These are phyloP conservation scores for Ophiocordyceps camponoti-leonardi DNA, from an alignment of 2,329 filamentous ascomycete species.

Conservation along the genomic window DNA sequence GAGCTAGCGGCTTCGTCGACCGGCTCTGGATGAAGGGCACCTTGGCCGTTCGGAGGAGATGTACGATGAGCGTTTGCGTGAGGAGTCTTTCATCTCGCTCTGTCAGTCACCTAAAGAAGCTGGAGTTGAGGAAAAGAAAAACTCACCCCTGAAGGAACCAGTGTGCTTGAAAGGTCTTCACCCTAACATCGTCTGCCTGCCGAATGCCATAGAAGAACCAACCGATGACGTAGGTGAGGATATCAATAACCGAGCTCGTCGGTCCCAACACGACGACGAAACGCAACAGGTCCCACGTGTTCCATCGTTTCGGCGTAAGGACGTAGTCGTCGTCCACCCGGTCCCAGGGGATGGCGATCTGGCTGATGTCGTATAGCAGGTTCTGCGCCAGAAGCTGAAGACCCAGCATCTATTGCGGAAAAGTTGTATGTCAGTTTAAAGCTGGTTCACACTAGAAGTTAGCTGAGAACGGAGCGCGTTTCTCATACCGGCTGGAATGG, in stretches of 20 bases:
- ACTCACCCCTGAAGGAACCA: constrained; percentile 11
- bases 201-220: constrained; percentile 10
- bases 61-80: constrained; percentile 13
- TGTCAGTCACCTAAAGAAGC: too few species aligned
- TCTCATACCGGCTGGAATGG: constrained; percentile 8
- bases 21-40: constrained; percentile 10
- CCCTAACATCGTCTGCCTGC: constrained; percentile 3
- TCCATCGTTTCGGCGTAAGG: constrained; percentile 9
- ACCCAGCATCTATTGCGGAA: constrained; percentile 9
- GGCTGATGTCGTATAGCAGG: constrained; percentile 12
- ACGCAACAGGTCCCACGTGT: constrained; percentile 10
- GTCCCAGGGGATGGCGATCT: constrained; percentile 14
- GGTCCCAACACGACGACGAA: constrained; percentile 11
- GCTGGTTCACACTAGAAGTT: too few species aligned
- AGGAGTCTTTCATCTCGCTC: constrained; percentile 4
- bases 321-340: constrained; percentile 11
- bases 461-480: too few species aligned
- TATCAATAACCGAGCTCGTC: constrained; percentile 12
- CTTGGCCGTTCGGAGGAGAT: constrained; percentile 10
- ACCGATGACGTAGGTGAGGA: constrained; percentile 8
- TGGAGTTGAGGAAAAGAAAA: too few species aligned
- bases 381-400: constrained; percentile 12
- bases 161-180: constrained; percentile 9
- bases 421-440: too few species aligned
- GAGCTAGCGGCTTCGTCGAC: constrained; percentile 5